Conservation (phyloP, 805 yeast genomes). For the Yarrowia sp. region DNA sequence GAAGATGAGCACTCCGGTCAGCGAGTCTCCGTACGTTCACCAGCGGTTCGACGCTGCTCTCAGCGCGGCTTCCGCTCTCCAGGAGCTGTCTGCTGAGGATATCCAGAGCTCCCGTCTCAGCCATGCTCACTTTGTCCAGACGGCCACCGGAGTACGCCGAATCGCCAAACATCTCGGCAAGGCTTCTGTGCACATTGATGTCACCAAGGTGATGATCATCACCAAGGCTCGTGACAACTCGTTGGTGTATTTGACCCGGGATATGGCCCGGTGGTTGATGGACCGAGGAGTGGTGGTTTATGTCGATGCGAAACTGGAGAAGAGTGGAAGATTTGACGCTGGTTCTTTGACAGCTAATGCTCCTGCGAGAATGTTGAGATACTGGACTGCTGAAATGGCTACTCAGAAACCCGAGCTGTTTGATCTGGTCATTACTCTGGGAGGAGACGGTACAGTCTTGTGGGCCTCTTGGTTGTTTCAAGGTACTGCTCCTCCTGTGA, state of each 20-base stretch:
- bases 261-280: slow-evolving; percentile 75
- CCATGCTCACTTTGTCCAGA: slow-evolving; percentile 32
- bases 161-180: slow-evolving; percentile 36
- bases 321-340: slow-evolving; percentile 63
- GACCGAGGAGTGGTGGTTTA: slow-evolving; percentile 51
- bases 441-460: slow-evolving; percentile 94
- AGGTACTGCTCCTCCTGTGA: slow-evolving; percentile 80
- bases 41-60: slow-evolving; percentile 26
- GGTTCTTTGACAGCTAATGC: slow-evolving; percentile 29
- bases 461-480: slow-evolving; percentile 83
- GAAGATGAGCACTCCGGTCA: slow-evolving; percentile 23
- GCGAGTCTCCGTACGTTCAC: slow-evolving; percentile 26
- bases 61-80: slow-evolving; percentile 25
- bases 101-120: slow-evolving; percentile 25
- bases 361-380: slow-evolving; percentile 44
- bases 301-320: slow-evolving; percentile 66
- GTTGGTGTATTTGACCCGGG: slow-evolving; percentile 70
- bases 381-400: slow-evolving; percentile 66
- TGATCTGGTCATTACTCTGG: slow-evolving; percentile 81
- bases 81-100: slow-evolving; percentile 25
- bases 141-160: slow-evolving; percentile 37
- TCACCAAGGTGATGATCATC: slow-evolving; percentile 70
- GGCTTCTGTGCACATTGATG: slow-evolving; percentile 54
- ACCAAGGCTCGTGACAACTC: slow-evolving; percentile 89
- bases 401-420: slow-evolving; percentile 45